These are phyloP conservation scores for Colletotrichum tabaci DNA, from an alignment of 2,329 filamentous ascomycete genomes.

Conservation along the genomic window DNA sequence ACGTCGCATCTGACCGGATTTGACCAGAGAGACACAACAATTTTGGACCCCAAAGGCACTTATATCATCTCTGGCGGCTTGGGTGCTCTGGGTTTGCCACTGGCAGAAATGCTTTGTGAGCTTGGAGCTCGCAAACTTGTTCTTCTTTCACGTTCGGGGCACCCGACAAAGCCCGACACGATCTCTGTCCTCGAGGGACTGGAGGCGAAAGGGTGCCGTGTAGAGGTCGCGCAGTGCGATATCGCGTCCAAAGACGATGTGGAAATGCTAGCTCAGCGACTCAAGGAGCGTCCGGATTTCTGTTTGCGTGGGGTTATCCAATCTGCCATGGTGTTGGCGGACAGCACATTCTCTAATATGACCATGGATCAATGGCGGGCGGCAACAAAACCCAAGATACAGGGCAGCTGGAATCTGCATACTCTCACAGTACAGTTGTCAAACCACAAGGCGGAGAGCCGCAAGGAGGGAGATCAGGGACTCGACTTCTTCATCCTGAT, in stretches of 20 bases:
- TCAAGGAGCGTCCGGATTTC: conserved; percentile 42
- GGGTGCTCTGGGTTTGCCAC: conserved; percentile 47
- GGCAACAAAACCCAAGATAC: conserved; percentile 41
- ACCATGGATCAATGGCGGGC: conserved; percentile 33
- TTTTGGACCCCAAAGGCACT: conserved; percentile 44
- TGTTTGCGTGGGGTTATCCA: conserved; percentile 48
- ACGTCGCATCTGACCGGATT: too few relatives aligned
- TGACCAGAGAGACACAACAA: neutral
- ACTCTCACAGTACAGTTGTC: conserved; percentile 8
- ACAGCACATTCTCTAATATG: conserved; percentile 42
- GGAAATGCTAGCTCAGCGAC: conserved; percentile 38
- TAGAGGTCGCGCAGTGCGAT: conserved; percentile 42
- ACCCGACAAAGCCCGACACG: conserved; percentile 38
- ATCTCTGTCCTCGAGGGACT: conserved; percentile 42
- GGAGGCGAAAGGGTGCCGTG: conserved; percentile 40
- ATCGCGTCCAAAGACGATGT: conserved; percentile 36
- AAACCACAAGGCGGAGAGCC: too few relatives aligned
- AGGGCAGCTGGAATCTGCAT: conserved; percentile 42
- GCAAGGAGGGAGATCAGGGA: conserved; percentile 11
- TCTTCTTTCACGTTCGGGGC: conserved; percentile 49
- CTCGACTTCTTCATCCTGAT: conserved; percentile 44
- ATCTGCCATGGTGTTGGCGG: conserved; percentile 50
- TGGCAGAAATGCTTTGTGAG: conserved; percentile 47
- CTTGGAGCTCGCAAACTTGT: conserved; percentile 50
- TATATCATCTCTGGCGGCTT: conserved; percentile 51